Conservation (phyloP, 495 filamentous ascomycete genomes). For the Podospora appendiculata region DNA sequence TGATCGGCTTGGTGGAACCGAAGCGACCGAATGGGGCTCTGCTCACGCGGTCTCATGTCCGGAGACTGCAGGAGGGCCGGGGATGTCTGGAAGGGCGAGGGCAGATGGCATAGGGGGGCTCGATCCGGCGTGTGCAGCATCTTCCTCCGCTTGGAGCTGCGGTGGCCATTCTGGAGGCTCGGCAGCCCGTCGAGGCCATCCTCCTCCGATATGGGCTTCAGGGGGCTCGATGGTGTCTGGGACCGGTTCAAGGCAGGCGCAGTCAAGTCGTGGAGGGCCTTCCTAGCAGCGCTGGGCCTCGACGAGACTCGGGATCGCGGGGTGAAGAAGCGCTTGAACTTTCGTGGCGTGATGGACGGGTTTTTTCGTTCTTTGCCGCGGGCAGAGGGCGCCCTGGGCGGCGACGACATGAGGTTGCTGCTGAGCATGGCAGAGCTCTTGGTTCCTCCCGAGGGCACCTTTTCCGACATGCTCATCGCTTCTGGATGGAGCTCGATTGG, state of each 20-base stretch:
- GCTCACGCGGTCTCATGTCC: conserved; percentile 16
- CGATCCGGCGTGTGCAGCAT: conserved; percentile 21
- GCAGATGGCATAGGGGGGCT: conserved; percentile 11
- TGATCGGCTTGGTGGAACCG: conserved; percentile 18
- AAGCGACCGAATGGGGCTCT: conserved; percentile 30
- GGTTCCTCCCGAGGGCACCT: conserved; percentile 7
- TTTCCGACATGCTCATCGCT: conserved; percentile 8
- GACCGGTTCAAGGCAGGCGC: conserved; percentile 53
- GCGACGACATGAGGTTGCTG: conserved; percentile 27
- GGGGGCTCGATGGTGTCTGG: conserved; percentile 38
- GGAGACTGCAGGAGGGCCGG: conserved; percentile 16
- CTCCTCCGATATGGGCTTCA: conserved; percentile 30
- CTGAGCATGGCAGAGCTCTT: conserved; percentile 16
- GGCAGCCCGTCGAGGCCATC: conserved; percentile 17
- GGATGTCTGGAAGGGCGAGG: conserved; percentile 19
- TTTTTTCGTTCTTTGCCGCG: conserved; percentile 37
- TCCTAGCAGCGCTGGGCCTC: conserved; percentile 46
- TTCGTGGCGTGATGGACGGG: conserved; percentile 60
- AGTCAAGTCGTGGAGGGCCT: conserved; percentile 64
- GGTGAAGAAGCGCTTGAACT: conserved; percentile 79
- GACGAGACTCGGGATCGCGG: conserved; percentile 46
- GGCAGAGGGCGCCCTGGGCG: conserved; percentile 19
- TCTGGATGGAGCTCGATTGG: too few species aligned
- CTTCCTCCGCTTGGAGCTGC: conserved; percentile 31
- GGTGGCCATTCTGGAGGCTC: conserved; percentile 9